Base-by-base conservation (phyloP, 208 protist species). In the Acanthamoeba triangularis region DNA sequence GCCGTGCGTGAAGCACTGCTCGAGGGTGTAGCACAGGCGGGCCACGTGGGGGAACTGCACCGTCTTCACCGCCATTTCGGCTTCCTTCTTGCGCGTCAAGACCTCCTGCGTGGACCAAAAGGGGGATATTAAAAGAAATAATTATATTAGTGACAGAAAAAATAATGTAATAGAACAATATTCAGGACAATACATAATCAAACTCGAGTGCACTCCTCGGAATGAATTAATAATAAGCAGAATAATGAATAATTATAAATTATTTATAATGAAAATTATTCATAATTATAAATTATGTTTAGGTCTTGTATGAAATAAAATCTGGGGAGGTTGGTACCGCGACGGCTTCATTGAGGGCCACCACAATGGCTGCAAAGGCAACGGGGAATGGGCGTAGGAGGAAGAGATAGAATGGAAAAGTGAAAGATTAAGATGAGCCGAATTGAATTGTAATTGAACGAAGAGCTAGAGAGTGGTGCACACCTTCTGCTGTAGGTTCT, bases 1-100 rank as follows among this genome's bases (percentile, higher is more conserved):
- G 69, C 69, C 69, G 30, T 78, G 69, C 30, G 69, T 78, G 69
- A 78, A 78, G 37, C 69, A 78, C 69, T 78, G 69, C 69, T 78
- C 69, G 33, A 78, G 69, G 7, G 37, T 44, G 69, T 78, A 78
- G 69, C 69, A 78, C 69, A 78, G 69, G 30, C 69, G 69, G 33
- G 69, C 69, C 37, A 78, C 69, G 37, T 78, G 69, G 1, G 69
- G 69, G 30, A 78, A 78, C 69, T 78, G 69, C 69, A 78, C 69
- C 23, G 69, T 78, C 37, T 78, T 78, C 69, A 78, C 69, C 33
- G 69, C 69, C 69, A 78, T 35, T 23, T 78, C 69, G 14, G 69
- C 69, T 23, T 78, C 69, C 37, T 78, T 78, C 69, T 78, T 78
- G 69, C 10, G 69, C 16, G 69, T 78, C 30, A 78, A n/a, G 28